These are phyloP conservation scores for Oenanthe javanica DNA, from an alignment of 140 eudicot genomes.

Conservation along the genomic window DNA sequence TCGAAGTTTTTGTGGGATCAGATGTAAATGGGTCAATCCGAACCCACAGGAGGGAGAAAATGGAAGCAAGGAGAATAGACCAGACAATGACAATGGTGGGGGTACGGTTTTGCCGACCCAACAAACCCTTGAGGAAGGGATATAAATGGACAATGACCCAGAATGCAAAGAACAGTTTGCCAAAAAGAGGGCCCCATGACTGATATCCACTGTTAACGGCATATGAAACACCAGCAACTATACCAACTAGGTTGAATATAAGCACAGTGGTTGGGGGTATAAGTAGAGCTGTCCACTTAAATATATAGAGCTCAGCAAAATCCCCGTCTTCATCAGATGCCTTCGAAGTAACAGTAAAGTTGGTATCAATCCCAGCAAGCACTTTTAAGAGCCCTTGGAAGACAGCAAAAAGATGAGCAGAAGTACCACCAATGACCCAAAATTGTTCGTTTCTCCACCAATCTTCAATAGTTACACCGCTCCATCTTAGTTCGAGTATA, in stretches of 20 bases:
- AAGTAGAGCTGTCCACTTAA: conserved; percentile 58
- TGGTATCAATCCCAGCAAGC: conserved; percentile 52
- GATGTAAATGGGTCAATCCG: conserved; percentile 46
- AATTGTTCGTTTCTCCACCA: conserved; percentile 68
- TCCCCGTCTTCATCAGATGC: conserved; percentile 51
- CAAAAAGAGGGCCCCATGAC: conserved; percentile 55
- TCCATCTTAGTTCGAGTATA: conserved; percentile 49
- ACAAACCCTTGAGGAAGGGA: conserved; percentile 53
- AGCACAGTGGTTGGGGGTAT: conserved; percentile 61
- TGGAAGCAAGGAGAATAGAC: conserved; percentile 57
- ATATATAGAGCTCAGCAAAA: conserved; percentile 44
- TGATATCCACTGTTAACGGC: conserved; percentile 56
- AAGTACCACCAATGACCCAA: conserved; percentile 64
- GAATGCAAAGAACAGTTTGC: conserved; percentile 45
- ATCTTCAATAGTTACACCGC: conserved; percentile 53
- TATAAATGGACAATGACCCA: conserved; percentile 59
- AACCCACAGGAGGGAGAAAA: conserved; percentile 52
- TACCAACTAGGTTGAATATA: conserved; percentile 43
- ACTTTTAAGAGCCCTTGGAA: conserved; percentile 65
- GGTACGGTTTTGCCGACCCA: conserved; percentile 54
- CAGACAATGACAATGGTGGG: conserved; percentile 56
- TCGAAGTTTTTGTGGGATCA: conserved; percentile 21
- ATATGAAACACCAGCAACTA: conserved; percentile 49
- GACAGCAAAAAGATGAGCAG: conserved; percentile 59
- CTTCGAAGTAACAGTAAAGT: conserved; percentile 51